phyloP scores from a whole-genome alignment of 2,329 filamentous ascomycete genomes.

The Penicillium sp. region DNA sequence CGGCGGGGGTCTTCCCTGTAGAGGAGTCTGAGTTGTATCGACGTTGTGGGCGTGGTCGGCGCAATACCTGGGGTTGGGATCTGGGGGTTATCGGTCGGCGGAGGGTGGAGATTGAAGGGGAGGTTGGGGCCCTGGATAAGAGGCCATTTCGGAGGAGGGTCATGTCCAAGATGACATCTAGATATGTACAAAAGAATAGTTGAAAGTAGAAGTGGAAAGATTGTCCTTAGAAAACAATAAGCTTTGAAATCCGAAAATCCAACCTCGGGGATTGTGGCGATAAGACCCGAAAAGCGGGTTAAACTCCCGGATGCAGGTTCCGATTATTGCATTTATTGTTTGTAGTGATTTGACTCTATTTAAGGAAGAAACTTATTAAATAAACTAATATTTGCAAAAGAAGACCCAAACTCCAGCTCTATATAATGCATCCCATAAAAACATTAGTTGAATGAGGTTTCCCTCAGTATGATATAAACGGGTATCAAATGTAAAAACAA shows the following conservation, averaged over 20 bases:
- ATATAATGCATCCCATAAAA: conserved; percentile 3
- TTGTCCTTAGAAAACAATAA: background rate
- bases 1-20: background rate
- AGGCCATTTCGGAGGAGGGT: conserved; percentile 17
- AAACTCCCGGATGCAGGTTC: background rate
- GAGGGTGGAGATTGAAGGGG: conserved; percentile 3
- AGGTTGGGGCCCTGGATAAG: conserved; percentile 9
- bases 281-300: conserved; percentile 9
- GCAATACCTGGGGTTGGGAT: conserved; percentile 14
- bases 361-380: background rate
- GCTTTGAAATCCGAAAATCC: background rate
- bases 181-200: background rate
- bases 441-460: conserved; percentile 1
- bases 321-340: background rate
- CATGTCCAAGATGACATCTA: conserved; percentile 14
- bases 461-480: conserved; percentile 1
- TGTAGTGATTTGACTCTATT: background rate
- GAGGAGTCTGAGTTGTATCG: conserved; percentile 16
- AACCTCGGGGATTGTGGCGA: conserved; percentile 4
- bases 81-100: conserved; percentile 11
- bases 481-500: conserved; percentile 9
- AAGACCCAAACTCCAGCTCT: conserved; percentile 1
- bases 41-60: conserved; percentile 19
- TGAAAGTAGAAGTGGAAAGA: background rate
- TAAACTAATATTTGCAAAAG: background rate